Conservation (phyloP, 2,329 filamentous ascomycete species). For the Penicillium sp. region DNA sequence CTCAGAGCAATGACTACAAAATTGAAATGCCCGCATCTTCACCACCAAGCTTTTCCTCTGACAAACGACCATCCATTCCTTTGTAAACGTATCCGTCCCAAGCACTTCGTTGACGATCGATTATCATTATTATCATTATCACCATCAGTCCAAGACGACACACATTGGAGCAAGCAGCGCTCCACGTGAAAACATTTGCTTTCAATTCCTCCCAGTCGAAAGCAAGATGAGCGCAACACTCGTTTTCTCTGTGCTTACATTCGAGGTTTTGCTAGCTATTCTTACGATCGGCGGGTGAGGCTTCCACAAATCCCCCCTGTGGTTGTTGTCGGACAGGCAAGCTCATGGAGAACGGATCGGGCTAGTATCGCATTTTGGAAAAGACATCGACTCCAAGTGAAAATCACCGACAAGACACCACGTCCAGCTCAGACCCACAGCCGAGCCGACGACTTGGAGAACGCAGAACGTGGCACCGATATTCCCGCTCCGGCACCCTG, state of each 20-base stretch:
- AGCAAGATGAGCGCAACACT: no score
- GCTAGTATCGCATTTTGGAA: slow-evolving; percentile 11
- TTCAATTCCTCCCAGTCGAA: no score
- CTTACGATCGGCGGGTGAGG: slow-evolving; percentile 9
- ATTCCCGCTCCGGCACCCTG: no score
- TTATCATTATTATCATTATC: no score
- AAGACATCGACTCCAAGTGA: slow-evolving; percentile 12
- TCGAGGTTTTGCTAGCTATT: slow-evolving; percentile 7
- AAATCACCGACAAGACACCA: slow-evolving; percentile 9
- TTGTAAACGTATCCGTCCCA: no score
- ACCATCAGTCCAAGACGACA: no score
- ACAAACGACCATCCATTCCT: no score
- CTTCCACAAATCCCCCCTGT: not conserved
- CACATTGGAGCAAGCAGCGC: no score
- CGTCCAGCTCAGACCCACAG: not conserved
- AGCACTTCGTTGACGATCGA: no score
- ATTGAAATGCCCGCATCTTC: no score
- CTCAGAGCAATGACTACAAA: not conserved
- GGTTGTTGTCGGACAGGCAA: not conserved
- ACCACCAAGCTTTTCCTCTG: no score
- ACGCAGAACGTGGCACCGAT: not conserved
- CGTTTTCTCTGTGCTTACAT: slow-evolving; percentile 10
- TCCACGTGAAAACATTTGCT: no score
- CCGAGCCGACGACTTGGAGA: slow-evolving; percentile 6
- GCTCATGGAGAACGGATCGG: not conserved